Evolutionary conservation across 768 basidiomycete genomes (phyloP), one percentile per base, ranked within the genome.

Genomic region (Boletus rufocinnamomeus): DNA sequence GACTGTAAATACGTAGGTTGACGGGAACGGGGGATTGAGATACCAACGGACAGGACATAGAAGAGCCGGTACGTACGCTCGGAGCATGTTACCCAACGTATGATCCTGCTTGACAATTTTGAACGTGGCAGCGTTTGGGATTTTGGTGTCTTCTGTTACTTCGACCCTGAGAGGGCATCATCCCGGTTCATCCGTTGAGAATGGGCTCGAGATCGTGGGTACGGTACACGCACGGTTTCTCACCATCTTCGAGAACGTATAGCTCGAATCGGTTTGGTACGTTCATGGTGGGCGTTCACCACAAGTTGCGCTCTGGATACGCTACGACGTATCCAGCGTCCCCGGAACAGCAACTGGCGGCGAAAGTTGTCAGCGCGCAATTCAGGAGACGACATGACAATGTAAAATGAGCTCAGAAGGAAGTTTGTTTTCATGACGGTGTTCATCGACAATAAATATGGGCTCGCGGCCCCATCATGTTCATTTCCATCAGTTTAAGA

Each of bases 81-180:
- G 86, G n/a, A 99, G 80, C 91, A 98, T 92, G 77, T 95, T 95
- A 10, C 87, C 96, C 7, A 98, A 77, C 0, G 97, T 99, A 71
- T 98, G 97, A 70, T 98, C 97, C 71, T 99, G 96, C 77, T 98
- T 98, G 59, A 92, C 80, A 66, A 99, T 80, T 66, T 93, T 93
- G 62, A 99, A 85, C 0, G 95, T 96, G 19, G 96, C 96, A 2
- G 97, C 95, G 67, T 98, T 97, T 0, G 95, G 95, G 60, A 98
- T 93, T 77, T 97, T 98, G 45, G 93, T 95, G 76, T 99, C 97
- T 75, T 98, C 95, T 0, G 83, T 85, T 45, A 98, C 81, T 67
- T 94, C 91, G 56, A 98, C 86, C 46, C 95, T 98, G 69, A n/a
- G 25, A 57, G 30, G 49, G 41, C 37, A 54, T 55, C n/a, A 52